Base-by-base conservation (phyloP, 139 green algal genomes). In the Choricystis sp. region DNA sequence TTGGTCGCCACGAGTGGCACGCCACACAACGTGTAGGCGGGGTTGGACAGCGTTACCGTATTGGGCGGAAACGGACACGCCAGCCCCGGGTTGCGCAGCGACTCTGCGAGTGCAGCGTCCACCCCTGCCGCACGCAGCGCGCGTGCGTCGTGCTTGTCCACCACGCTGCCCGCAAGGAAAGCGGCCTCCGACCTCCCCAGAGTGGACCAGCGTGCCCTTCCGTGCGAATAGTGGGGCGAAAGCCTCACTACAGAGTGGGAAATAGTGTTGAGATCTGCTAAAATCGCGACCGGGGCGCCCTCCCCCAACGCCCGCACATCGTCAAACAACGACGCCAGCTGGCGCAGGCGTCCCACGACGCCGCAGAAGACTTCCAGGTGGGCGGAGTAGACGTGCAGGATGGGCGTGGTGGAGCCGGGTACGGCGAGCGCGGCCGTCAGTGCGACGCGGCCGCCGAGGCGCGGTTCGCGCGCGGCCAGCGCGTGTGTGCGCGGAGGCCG, bases 341-440 rank as follows among this genome's bases (percentile, higher is more conserved):
- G 88, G 59, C 69, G 69, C 59, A 94, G 79, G 4, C 88, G 76
- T 0, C 67, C 70, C 61, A 89, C 64, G 67, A 89, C 84, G 52
- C 88, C 88, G 60, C 86, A 95, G 65, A 95, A 95, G 14, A 91
- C 85, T 78, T 95, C 87, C 61, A 95, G 66, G 70, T 95, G 87
- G 1, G 79, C 77, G 57, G 63, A 85, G 75, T 95, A 95, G 29
- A 89, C 74, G 20, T 88, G 62, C 26, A 94, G 49, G 0, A 73
- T 75, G 9, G 77, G 83, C 26, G 76, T 63, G 20, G 21, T 24
- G 26, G 2, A 49, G 1, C n/a, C n/a, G n/a, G n/a, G 88, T 2
- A 72, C 78, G 5, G 49, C 31, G 19, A 88, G 57, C 19, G 60
- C 78, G 20, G 80, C 83, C 23, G 79, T 81, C 20, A 94, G 69